These are phyloP conservation scores for Ordospora pajunii DNA, from an alignment of 371 early-diverging fungal species.

Conservation along the genomic window DNA sequence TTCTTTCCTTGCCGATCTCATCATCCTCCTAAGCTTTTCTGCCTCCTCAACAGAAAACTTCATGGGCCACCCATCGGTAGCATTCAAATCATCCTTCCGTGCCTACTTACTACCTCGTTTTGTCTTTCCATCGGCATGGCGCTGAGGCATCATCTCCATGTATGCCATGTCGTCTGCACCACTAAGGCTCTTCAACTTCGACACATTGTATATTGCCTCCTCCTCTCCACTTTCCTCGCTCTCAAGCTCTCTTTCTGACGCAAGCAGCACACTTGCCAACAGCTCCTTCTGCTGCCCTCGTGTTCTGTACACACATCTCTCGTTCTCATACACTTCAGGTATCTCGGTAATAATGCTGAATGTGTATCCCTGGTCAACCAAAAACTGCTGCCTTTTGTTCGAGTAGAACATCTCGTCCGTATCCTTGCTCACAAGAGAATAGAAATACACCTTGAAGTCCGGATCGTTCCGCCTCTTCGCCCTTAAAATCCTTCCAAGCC, in stretches of 20 bases:
- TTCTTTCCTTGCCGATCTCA: conserved; percentile 5
- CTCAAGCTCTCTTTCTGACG: conserved; percentile 65
- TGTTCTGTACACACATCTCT: conserved; percentile 68
- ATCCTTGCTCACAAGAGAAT: conserved; percentile 87
- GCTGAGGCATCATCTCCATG: conserved; percentile 63
- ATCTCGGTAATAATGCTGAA: conserved; percentile 80
- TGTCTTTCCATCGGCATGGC: background rate
- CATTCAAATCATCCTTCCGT: background rate
- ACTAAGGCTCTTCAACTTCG: conserved; percentile 69
- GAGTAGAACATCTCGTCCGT: conserved; percentile 98
- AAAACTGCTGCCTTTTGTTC: conserved; percentile 89
- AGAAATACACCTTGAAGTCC: conserved; percentile 91
- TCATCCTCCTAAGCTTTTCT: conserved; percentile 1
- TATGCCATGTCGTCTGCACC: conserved; percentile 89
- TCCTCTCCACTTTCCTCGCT: conserved; percentile 60
- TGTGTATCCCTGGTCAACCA: conserved; percentile 97
- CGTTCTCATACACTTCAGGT: conserved; percentile 68
- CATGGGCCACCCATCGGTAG: background rate
- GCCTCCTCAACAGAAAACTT: conserved; percentile 5
- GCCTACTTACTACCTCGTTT: background rate
- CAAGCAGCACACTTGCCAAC: conserved; percentile 72
- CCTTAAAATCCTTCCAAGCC: conserved; percentile 81
- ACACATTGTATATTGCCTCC: conserved; percentile 55
- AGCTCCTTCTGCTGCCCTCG: conserved; percentile 73
- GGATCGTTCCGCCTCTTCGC: conserved; percentile 87